Evolutionary conservation across 257 asterid species (phyloP).

Genomic region (Thymus quinquecostatus): DNA sequence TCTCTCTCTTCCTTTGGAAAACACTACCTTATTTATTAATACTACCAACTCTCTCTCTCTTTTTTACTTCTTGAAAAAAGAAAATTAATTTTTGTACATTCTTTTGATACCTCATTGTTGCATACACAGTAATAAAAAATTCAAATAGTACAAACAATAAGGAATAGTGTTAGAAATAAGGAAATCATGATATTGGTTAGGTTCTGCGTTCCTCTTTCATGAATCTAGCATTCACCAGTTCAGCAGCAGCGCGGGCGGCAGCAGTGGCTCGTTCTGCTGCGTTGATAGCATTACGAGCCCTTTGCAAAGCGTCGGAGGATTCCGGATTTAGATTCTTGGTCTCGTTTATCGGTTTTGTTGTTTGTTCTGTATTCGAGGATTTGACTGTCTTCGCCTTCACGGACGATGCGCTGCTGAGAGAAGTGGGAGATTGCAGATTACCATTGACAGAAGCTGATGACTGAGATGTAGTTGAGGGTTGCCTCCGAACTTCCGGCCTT

Average conservation of each 20-base stretch:
- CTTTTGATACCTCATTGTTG: background rate
- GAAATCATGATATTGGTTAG: background rate
- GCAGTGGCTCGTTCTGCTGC: slow-evolving; percentile 96
- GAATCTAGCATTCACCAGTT: slow-evolving; percentile 53
- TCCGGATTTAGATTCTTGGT: slow-evolving; percentile 40
- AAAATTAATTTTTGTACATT: too few relatives aligned
- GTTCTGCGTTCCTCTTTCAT: slow-evolving; percentile 44
- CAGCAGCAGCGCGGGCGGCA: slow-evolving; percentile 91
- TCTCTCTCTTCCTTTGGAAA: slow-evolving; percentile 31
- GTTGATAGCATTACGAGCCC: slow-evolving; percentile 79
- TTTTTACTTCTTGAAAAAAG: background rate
- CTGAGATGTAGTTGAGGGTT: slow-evolving; percentile 35
- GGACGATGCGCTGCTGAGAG: slow-evolving; percentile 32
- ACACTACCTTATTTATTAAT: slow-evolving; percentile 7
- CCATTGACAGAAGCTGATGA: slow-evolving; percentile 38
- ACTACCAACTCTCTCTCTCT: too few relatives aligned
- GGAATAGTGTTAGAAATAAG: background rate
- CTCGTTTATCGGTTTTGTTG: slow-evolving; percentile 25
- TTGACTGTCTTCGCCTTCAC: slow-evolving; percentile 28
- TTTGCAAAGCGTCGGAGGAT: slow-evolving; percentile 59
- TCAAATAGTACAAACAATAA: too few relatives aligned
- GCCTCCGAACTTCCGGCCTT: slow-evolving; percentile 32
- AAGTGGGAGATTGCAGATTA: slow-evolving; percentile 39
- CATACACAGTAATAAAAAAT: background rate
- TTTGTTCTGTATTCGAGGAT: slow-evolving; percentile 36